A percentile compares a stretch with the other conserved stretches of the same genome.
Conservation (phyloP, 2,329 filamentous ascomycete species). For the Bimuria novae-zelandiae region DNA sequence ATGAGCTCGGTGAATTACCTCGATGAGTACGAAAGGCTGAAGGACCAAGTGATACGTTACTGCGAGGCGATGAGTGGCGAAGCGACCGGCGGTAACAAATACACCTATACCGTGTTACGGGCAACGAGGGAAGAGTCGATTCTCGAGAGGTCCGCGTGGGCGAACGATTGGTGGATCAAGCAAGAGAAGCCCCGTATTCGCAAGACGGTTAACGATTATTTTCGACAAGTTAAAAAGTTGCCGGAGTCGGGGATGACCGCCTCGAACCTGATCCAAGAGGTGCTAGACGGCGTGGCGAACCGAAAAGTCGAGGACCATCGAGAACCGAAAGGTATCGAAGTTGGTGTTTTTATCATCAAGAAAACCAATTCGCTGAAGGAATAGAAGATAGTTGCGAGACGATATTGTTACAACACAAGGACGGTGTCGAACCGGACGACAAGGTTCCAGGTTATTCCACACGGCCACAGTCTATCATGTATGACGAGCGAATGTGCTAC, state of each 20-base stretch:
- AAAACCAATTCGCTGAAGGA: slow-evolving; percentile 20
- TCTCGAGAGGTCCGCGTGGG: slow-evolving; percentile 61
- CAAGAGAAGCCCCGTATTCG: slow-evolving; percentile 66
- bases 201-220: slow-evolving; percentile 53
- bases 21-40: slow-evolving; percentile 59
- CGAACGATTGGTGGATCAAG: slow-evolving; percentile 65
- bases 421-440: not conserved
- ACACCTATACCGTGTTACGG: slow-evolving; percentile 54
- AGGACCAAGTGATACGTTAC: slow-evolving; percentile 36
- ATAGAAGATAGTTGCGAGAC: not conserved
- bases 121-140: slow-evolving; percentile 56
- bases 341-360: slow-evolving; percentile 54
- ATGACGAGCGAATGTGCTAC: not conserved
- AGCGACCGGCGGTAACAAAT: slow-evolving; percentile 30
- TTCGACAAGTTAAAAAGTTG: slow-evolving; percentile 50
- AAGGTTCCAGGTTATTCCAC: no score
- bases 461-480: no score
- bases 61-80: slow-evolving; percentile 37
- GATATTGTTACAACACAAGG: not conserved
- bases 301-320: slow-evolving; percentile 48
- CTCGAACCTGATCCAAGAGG: slow-evolving; percentile 61
- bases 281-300: slow-evolving; percentile 62
- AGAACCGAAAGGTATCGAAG: slow-evolving; percentile 49
- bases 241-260: slow-evolving; percentile 55
- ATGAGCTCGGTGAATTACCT: slow-evolving; percentile 60